Percentiles rank a stretch among this genome's conserved stretches.
Conservation (phyloP, 208 protist genomes). For the Leishmania arabica region DNA sequence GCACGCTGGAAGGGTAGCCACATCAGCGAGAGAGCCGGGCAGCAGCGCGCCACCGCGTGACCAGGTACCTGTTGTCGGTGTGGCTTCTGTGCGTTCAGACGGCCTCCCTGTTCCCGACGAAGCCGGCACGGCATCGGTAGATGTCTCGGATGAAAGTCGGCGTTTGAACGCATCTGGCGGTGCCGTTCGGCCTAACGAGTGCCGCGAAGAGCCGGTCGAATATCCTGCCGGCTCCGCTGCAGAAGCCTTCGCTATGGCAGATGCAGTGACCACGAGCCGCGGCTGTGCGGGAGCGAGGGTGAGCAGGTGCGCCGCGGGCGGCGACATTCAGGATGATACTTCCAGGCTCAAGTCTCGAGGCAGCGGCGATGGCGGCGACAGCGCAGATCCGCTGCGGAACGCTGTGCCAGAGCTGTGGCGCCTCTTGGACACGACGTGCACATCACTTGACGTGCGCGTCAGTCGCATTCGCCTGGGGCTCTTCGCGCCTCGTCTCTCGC, state of each 20-base stretch:
- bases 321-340: not conserved
- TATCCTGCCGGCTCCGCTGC: conserved; percentile 7
- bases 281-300: not conserved
- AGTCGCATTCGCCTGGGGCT: conserved; percentile 33
- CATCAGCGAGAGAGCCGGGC: not conserved
- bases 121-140: not conserved
- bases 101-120: not conserved
- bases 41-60: not conserved
- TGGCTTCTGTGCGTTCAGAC: not conserved
- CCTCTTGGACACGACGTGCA: conserved; percentile 22
- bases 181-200: not conserved
- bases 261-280: conserved; percentile 1
- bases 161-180: not conserved
- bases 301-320: not conserved
- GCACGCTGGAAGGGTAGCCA: conserved; percentile 11
- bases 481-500: conserved; percentile 64
- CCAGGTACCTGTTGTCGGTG: not conserved
- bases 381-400: not conserved
- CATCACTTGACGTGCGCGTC: conserved; percentile 29
- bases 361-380: not conserved
- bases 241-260: conserved; percentile 26
- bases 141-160: not conserved
- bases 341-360: not conserved
- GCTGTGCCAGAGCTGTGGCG: conserved; percentile 20
- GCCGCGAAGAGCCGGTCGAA: not conserved